A percentile compares a stretch with the other conserved stretches of the same genome.
Conservation (phyloP, 192 early-diverging fungal genomes). For the Backusella sp. region DNA sequence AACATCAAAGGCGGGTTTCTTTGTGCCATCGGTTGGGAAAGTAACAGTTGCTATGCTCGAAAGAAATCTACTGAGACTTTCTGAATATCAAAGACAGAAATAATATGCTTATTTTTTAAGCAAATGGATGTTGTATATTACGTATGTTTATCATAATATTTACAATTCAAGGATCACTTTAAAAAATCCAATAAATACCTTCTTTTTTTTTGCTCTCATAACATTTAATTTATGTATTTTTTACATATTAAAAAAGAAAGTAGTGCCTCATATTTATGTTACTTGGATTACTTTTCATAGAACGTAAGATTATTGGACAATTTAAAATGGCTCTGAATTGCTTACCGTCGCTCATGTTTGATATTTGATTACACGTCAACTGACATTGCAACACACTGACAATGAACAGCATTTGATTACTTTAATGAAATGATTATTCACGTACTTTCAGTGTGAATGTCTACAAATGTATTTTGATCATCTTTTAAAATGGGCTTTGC, state of each 20-base stretch:
- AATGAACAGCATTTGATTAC: background rate
- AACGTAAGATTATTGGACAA: background rate
- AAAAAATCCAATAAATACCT: too few species aligned
- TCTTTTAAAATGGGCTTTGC: background rate
- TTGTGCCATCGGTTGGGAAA: conserved; percentile 94
- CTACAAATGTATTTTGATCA: background rate
- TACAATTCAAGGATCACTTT: background rate
- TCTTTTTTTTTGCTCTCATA: background rate
- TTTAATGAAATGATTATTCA: too few species aligned
- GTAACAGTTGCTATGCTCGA: conserved; percentile 99
- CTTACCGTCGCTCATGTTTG: background rate
- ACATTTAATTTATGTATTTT: background rate
- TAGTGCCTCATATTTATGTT: too few species aligned
- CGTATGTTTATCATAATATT: background rate
- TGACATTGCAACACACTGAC: background rate
- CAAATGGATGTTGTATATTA: background rate
- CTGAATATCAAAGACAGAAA: conserved; percentile 60
- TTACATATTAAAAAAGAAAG: too few species aligned
- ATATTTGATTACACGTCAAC: background rate
- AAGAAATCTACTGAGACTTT: conserved; percentile 88
- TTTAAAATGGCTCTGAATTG: background rate
- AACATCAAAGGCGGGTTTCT: conserved; percentile 88
- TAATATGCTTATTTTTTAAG: background rate
- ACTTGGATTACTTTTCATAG: too few species aligned
- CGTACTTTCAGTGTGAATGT: too few species aligned